Evolutionary conservation across 2,329 filamentous ascomycete species (phyloP).

Genomic region (Exophiala xenobiotica): DNA sequence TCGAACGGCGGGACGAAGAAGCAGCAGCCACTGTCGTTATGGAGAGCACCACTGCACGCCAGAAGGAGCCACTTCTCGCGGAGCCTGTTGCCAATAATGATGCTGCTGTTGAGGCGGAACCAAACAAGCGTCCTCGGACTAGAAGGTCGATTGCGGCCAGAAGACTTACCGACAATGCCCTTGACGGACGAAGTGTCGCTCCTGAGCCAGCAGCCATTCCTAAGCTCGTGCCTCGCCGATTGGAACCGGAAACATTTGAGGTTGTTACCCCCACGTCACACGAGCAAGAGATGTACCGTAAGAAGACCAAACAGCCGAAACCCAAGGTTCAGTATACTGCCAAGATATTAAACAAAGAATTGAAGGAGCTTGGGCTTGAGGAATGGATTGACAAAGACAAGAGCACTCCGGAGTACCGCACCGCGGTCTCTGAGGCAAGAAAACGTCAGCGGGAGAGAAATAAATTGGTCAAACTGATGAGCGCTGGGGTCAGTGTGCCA

Average conservation of each 20-base stretch:
- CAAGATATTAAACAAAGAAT: conserved; percentile 16
- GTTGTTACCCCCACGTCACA: conserved; percentile 9
- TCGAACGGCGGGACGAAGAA: not conserved
- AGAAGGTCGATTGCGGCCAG: not conserved
- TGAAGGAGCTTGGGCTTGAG: conserved; percentile 22
- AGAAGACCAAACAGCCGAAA: conserved; percentile 5
- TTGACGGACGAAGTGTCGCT: conserved; percentile 5
- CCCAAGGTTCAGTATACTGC: conserved; percentile 10
- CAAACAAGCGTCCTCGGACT: not conserved
- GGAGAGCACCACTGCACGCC: too few species aligned
- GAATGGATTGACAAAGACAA: conserved; percentile 25
- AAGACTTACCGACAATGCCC: not conserved
- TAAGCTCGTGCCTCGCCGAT: not conserved
- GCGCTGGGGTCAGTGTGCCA: conserved; percentile 1
- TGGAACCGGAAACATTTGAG: not conserved
- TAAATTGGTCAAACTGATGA: conserved; percentile 14
- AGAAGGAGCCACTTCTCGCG: too few species aligned
- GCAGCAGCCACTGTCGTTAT: too few species aligned
- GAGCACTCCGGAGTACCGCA: conserved; percentile 17
- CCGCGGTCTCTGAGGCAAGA: conserved; percentile 15
- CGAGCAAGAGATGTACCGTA: conserved; percentile 3
- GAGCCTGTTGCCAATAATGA: not conserved
- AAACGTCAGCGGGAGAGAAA: conserved; percentile 16
- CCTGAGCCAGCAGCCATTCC: conserved; percentile 10
- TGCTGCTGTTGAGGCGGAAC: not conserved